phyloP scores from a whole-genome alignment of 352 stramenopile genomes.

The Globisporangium mamillatum region DNA sequence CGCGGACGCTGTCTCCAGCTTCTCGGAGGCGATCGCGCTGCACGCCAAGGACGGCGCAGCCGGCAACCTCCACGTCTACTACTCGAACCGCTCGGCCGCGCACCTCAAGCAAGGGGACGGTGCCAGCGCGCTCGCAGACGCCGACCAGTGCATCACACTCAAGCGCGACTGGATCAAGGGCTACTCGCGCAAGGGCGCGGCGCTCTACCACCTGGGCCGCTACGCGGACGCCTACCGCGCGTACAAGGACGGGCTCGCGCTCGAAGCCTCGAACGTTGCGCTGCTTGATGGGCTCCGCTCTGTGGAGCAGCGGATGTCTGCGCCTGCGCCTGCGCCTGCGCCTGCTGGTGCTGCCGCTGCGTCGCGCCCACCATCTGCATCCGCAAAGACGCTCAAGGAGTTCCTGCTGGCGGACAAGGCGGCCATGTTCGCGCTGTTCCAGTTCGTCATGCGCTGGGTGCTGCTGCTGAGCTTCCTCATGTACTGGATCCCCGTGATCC shows the following conservation, averaged over 20 bases:
- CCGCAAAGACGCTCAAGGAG: conserved; percentile 39
- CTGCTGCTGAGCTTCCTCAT: conserved; percentile 66
- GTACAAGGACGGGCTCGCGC: conserved; percentile 73
- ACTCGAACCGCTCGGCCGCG: conserved; percentile 83
- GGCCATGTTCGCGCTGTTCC: conserved; percentile 67
- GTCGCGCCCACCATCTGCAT: conserved; percentile 12
- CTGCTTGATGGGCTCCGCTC: conserved; percentile 65
- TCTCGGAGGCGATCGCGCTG: conserved; percentile 79
- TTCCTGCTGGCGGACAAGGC: conserved; percentile 56
- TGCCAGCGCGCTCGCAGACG: conserved; percentile 66
- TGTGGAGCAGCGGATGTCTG: conserved; percentile 51
- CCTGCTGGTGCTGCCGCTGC: conserved; percentile 12
- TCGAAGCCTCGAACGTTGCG: conserved; percentile 60
- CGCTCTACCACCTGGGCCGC: conserved; percentile 61
- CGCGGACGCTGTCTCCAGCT: conserved; percentile 60
- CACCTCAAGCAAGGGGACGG: conserved; percentile 78
- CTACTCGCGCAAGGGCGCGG: conserved; percentile 81
- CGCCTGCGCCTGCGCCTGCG: conserved; percentile 30
- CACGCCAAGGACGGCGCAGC: conserved; percentile 29
- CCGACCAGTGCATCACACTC: conserved; percentile 73
- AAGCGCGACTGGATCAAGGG: conserved; percentile 84
- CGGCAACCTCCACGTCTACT: conserved; percentile 63
- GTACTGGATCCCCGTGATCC: conserved; percentile 63
- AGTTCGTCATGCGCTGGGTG: conserved; percentile 64
- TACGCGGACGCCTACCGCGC: conserved; percentile 71